Percentiles rank a stretch among this genome's conserved stretches.
phyloP scores from a whole-genome alignment of 257 asterid species.

The Nicotiana knightiana region DNA sequence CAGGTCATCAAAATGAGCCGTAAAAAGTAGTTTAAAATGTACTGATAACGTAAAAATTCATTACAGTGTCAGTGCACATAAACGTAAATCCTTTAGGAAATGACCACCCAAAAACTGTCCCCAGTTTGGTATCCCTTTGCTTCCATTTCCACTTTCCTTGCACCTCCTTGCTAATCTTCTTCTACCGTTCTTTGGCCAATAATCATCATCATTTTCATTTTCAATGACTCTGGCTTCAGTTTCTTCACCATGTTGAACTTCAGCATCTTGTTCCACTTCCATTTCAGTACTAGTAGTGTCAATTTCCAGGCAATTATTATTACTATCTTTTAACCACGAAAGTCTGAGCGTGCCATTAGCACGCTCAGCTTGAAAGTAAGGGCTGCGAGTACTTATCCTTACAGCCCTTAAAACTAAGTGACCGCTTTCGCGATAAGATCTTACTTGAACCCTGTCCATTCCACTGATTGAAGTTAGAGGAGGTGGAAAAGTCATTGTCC shows the following conservation, averaged over 20 bases:
- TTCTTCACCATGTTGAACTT: neutral
- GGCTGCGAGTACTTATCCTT: neutral
- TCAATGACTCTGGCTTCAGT: neutral
- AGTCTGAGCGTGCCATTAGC: constrained; percentile 66
- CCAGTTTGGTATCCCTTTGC: neutral
- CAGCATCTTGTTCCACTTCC: neutral
- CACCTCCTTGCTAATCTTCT: neutral
- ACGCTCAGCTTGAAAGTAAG: constrained; percentile 47
- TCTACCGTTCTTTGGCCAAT: too few relatives aligned
- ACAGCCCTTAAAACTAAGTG: constrained; percentile 58
- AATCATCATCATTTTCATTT: neutral
- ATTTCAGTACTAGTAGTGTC: neutral
- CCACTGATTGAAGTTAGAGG: constrained; percentile 64
- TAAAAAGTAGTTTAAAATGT: too few relatives aligned
- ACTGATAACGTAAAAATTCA: too few relatives aligned
- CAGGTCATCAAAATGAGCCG: too few relatives aligned
- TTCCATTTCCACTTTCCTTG: neutral
- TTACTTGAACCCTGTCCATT: constrained; percentile 31
- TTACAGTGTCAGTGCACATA: too few relatives aligned
- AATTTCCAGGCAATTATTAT: neutral
- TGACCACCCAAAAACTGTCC: neutral
- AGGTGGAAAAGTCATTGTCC: constrained; percentile 44
- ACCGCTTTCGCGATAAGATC: constrained; percentile 57
- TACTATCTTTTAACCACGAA: constrained; percentile 13
- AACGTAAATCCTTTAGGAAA: neutral